Evolutionary conservation across 1,284 basidiomycete genomes (phyloP).

Genomic region (Puccinia brachypodii): DNA sequence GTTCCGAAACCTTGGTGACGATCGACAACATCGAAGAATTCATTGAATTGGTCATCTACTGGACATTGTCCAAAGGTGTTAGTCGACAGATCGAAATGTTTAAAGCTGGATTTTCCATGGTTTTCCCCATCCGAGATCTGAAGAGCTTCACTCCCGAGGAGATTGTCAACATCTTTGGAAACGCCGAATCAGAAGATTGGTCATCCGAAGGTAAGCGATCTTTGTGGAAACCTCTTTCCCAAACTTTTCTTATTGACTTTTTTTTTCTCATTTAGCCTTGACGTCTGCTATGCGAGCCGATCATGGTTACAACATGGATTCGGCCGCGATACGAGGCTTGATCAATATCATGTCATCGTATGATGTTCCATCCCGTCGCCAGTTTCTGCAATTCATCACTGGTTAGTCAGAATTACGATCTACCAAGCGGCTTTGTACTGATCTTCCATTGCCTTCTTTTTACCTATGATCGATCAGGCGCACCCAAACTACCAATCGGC

Average conservation of each 20-base stretch:
- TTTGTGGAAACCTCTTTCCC: neutral
- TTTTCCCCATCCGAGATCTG: slow-evolving; percentile 87
- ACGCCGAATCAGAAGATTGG: slow-evolving; percentile 87
- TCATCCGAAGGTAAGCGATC: slow-evolving; percentile 73
- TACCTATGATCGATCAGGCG: slow-evolving; percentile 20
- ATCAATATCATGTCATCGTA: slow-evolving; percentile 83
- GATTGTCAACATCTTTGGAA: slow-evolving; percentile 87
- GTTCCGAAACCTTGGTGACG: slow-evolving; percentile 64
- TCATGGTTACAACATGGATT: slow-evolving; percentile 95
- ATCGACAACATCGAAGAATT: slow-evolving; percentile 85
- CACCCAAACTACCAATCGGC: slow-evolving; percentile 67
- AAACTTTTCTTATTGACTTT: neutral
- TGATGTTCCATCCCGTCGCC: slow-evolving; percentile 70
- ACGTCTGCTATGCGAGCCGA: slow-evolving; percentile 90
- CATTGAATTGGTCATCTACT: slow-evolving; percentile 63
- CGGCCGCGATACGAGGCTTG: slow-evolving; percentile 80
- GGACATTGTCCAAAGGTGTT: slow-evolving; percentile 56
- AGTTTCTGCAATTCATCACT: slow-evolving; percentile 94
- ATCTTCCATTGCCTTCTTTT: neutral
- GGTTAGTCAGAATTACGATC: slow-evolving; percentile 70
- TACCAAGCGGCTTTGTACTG: neutral
- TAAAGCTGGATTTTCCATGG: slow-evolving; percentile 74
- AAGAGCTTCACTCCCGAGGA: slow-evolving; percentile 92
- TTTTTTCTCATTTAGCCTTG: slow-evolving; percentile 64
- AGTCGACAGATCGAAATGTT: slow-evolving; percentile 58